Base-by-base conservation (phyloP, 495 filamentous ascomycete species). In the Baudoinia panamericana region DNA sequence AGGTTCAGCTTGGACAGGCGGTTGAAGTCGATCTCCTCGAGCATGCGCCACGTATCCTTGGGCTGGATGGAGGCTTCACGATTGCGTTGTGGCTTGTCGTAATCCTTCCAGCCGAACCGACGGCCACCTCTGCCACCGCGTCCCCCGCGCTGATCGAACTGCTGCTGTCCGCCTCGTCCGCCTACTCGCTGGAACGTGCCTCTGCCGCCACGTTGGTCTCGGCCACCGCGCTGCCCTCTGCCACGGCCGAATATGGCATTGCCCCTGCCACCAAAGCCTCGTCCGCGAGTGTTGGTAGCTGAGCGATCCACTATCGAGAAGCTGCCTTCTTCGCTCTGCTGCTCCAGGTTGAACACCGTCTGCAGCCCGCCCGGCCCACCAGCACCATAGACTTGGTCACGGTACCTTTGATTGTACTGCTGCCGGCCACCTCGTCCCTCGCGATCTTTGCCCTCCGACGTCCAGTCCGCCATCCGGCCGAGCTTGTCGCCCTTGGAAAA, bases 401-500 rank as follows among this genome's bases (percentile, higher is more conserved):
- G 80, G 62, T 80, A 94, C 57, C 85, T 87, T 35, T 86, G 67
- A 58, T 90, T 86, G 60, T 93, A 95, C 45, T 83, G 80, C 55
- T 84, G 78, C 54, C 90, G 65, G 35, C 84, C 82, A 32, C 78
- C 78, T 33, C 87, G 69, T 35, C 43, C 46, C 12, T 75, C 74
- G 11, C 71, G 65, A 48, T 93, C 87, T 65, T 94, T 95, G 50
- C 81, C 75, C 50, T 94, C 90, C n/a, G 78, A 58, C 8, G 87
- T 93, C 92, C 92, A 97, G 64, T 97, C 90, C 15, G 90, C 90
- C 90, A 97, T 97, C 50, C 90, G 85, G 39, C 92, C 90, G 20
- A 97, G 68, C 70, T 96, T 97, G 69, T 97, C 90, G 52, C 84
- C 84, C 68, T 97, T 97, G 45, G 86, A 94, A 67, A 86, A 97